Percentiles rank a stretch among this genome's conserved stretches.
phyloP scores from a whole-genome alignment of 768 basidiomycete species.

The Solioccasus polychromus region DNA sequence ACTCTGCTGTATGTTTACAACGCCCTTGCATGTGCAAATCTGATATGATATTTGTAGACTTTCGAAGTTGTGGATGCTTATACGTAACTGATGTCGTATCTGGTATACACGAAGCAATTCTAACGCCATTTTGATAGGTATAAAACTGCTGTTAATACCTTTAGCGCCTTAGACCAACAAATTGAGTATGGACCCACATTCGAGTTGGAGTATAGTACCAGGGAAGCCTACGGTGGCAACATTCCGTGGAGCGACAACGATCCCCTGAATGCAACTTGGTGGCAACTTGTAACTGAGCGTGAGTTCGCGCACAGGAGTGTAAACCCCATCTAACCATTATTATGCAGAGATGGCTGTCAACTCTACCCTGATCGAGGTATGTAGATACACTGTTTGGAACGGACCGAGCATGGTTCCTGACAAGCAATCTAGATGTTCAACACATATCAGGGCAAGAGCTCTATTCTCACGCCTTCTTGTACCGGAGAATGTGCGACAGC shows the following conservation, averaged over 20 bases:
- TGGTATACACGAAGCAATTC: not conserved
- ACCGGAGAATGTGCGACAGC: slow-evolving; percentile 60
- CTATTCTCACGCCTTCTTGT: slow-evolving; percentile 52
- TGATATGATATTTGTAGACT: slow-evolving; percentile 42
- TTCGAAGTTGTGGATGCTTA: slow-evolving; percentile 77
- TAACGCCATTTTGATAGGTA: slow-evolving; percentile 42
- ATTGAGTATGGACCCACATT: slow-evolving; percentile 57
- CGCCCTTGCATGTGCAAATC: not conserved
- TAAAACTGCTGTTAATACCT: slow-evolving; percentile 59
- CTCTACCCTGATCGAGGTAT: slow-evolving; percentile 54
- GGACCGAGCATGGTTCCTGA: slow-evolving; percentile 2
- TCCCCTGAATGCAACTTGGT: slow-evolving; percentile 80
- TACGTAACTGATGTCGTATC: slow-evolving; percentile 47
- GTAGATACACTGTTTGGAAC: slow-evolving; percentile 13
- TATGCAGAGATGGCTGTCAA: slow-evolving; percentile 55
- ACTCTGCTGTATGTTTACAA: slow-evolving; percentile 48
- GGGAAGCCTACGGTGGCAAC: slow-evolving; percentile 59
- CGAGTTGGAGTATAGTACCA: slow-evolving; percentile 63
- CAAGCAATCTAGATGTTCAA: slow-evolving; percentile 53
- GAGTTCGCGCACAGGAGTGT: slow-evolving; percentile 16
- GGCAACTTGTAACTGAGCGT: slow-evolving; percentile 79
- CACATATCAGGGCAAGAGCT: slow-evolving; percentile 69
- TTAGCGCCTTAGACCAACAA: slow-evolving; percentile 57
- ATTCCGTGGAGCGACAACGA: slow-evolving; percentile 58
- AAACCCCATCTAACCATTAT: not conserved